Conservation (phyloP, 73 alveolate genomes). For the Paramecium tetraurelia region DNA sequence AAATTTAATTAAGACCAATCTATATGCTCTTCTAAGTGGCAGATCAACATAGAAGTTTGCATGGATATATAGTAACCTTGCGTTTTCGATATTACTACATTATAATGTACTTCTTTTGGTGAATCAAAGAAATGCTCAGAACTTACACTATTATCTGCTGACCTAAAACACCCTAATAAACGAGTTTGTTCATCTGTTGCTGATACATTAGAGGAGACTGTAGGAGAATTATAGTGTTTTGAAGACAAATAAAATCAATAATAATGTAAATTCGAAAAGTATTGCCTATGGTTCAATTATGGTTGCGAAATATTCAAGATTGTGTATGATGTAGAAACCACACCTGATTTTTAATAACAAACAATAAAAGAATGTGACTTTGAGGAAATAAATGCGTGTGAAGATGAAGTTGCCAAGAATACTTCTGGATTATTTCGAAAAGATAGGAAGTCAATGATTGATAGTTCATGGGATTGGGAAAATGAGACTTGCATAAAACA, state of each 20-base stretch:
- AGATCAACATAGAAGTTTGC: neutral
- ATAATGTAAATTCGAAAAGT: neutral
- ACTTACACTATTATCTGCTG: neutral
- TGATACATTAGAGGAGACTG: neutral
- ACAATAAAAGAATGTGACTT: neutral
- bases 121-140: neutral
- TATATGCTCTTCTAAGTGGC: neutral
- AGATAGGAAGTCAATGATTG: neutral
- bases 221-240: neutral
- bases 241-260: neutral
- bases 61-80: neutral
- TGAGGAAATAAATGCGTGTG: neutral
- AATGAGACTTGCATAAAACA: neutral
- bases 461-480: neutral
- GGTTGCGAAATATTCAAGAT: neutral
- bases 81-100: neutral
- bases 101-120: neutral
- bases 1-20: neutral
- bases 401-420: neutral
- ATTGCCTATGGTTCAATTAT: neutral
- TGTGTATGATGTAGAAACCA: neutral
- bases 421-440: neutral
- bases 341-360: neutral
- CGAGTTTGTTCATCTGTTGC: neutral
- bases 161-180: neutral